These are phyloP conservation scores for Orbilia brochopaga DNA, from an alignment of 2,329 filamentous ascomycete species.

Conservation along the genomic window DNA sequence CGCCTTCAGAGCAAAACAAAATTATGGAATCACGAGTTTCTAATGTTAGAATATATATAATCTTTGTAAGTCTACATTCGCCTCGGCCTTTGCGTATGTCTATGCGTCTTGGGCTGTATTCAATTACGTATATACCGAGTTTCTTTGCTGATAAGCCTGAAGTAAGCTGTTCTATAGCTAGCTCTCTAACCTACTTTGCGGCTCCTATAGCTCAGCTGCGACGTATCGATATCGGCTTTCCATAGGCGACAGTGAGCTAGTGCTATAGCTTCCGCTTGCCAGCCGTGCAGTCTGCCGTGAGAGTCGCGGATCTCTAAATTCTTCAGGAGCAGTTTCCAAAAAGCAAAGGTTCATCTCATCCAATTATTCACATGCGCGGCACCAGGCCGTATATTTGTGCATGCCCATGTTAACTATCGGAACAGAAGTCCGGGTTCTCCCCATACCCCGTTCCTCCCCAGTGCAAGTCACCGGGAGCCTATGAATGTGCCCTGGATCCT, in stretches of 20 bases:
- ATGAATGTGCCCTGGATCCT: constrained; percentile 9
- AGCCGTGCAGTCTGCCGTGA: constrained; percentile 10
- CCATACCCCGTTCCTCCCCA: constrained; percentile 40
- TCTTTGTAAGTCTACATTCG: constrained; percentile 38
- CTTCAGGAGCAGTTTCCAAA: constrained; percentile 34
- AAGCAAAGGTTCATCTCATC: constrained; percentile 45
- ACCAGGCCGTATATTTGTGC: constrained; percentile 49
- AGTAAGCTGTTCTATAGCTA: constrained; percentile 8
- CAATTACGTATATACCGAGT: constrained; percentile 35
- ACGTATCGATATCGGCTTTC: constrained; percentile 9
- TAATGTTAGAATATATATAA: constrained; percentile 49
- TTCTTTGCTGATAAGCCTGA: constrained; percentile 45
- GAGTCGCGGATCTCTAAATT: constrained; percentile 5
- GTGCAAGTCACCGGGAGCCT: constrained; percentile 35
- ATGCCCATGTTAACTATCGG: constrained; percentile 8
- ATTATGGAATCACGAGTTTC: constrained; percentile 33
- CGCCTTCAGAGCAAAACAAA: constrained; percentile 17
- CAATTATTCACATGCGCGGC: constrained; percentile 35
- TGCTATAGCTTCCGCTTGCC: constrained; percentile 10
- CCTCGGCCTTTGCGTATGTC: constrained; percentile 16
- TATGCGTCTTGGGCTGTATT: constrained; percentile 10
- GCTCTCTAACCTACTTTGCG: constrained; percentile 27
- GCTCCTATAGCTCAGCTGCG: constrained; percentile 27
- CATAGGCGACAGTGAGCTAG: constrained; percentile 1
- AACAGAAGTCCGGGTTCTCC: constrained; percentile 23